Evolutionary conservation across 768 basidiomycete genomes (phyloP), one percentile per base, ranked within the genome.

Genomic region (Saitozyma sp.): DNA sequence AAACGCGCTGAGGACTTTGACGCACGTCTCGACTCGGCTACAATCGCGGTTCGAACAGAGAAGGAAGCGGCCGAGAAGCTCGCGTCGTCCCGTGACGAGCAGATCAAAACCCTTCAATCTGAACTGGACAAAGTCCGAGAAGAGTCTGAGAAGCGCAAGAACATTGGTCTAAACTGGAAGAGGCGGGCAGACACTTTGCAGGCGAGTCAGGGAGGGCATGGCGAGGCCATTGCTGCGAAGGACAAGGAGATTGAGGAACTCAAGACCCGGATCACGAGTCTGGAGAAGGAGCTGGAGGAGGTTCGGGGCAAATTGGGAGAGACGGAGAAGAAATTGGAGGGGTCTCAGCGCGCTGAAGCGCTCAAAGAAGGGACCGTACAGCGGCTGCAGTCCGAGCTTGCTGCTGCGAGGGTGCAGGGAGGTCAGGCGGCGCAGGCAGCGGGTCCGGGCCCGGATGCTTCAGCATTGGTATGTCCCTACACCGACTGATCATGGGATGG

Each of bases 151-250:
- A 40, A 11, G 9, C 54, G 48, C 16, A 52, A 68, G 13, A 37
- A 62, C 9, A 73, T 74, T 17, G 75, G 72, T 52, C 61, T 76
- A 55, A 70, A 70, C 39, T 69, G 66, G 68, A 69, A 74, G 50
- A 40, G 53, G n/a, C 64, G 64, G 4, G 54, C 61, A 0, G 66
- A 72, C 9, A 51, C 49, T n/a, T 55, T 68, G 17, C 62, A 59
- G 9, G 45, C 61, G 6, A 19, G 10, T 10, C 48, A 41, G 39
- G 16, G 46, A 6, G 50, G 58, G 19, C 29, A 29, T 29, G 45
- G 46, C 5, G 61, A 61, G 45, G 56, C 58, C 10, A 8, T 76
- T n/a, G 61, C 57, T 17, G 57, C 53, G 8, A 76, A 76, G 62
- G 70, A 74, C 50, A 69, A 64, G 58, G 68, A 66, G 38, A 54